Evolutionary conservation across 1,139 yeast species (phyloP), one percentile per base, ranked within the genome.

Genomic region (Geotrichum klebahnii): DNA sequence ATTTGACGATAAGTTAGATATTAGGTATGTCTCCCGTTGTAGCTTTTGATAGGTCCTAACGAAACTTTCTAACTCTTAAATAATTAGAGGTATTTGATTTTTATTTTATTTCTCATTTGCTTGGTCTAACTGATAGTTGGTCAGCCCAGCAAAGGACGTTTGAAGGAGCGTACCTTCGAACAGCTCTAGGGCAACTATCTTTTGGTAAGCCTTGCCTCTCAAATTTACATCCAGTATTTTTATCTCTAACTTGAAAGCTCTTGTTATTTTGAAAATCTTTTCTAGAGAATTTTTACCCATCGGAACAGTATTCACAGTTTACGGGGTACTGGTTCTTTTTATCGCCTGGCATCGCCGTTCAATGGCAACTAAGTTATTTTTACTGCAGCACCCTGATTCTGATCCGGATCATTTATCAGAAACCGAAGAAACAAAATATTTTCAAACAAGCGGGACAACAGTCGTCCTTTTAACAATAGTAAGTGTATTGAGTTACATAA

Each of bases 91-190:
- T 56, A 35, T 16, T 51, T 42, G 23, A 10, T 35, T n/a, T n/a
- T n/a, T n/a, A n/a, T n/a, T n/a, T n/a, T n/a, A n/a, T n/a, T n/a
- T n/a, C n/a, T n/a, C n/a, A 16, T 16, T 12, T 43, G 17, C 8
- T 10, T 34, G 12, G n/a, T 22, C 20, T 8, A 31, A 16, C 17
- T 3, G 2, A 19, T 3, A 14, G 16, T 38, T 20, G 16, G 16
- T 6, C 42, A 49, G 75, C 74, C 1, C 63, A 67, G 37, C 74
- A 71, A 54, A 61, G 75, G 14, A 71, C 75, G 3, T 71, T 68
- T 48, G 74, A 71, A 51, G 75, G 75, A 1, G 74, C 75, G 3
- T 71, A 71, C 53, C 49, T 68, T 31, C 64, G 75, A 29, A 68
- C 75, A 0, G 74, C 74, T 2, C 53, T 71, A 43, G 65, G 69